A percentile compares a stretch with the other conserved stretches of the same genome.
Conservation (phyloP, 139 green algal genomes). For the Coelastrella sp. region DNA sequence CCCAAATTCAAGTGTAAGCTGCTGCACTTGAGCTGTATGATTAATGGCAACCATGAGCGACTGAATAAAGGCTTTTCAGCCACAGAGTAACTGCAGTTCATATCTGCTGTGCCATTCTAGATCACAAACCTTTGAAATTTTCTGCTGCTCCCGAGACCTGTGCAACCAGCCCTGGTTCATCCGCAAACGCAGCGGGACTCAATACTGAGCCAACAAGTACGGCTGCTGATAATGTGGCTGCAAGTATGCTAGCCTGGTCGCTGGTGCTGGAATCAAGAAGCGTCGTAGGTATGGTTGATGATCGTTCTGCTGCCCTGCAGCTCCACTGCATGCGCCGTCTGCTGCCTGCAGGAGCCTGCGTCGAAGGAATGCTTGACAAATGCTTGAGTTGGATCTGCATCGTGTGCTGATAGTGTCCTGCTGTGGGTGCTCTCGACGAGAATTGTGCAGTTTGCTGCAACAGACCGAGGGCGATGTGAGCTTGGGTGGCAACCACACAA, state of each 20-base stretch:
- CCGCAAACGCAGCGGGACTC: not conserved
- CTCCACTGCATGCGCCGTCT: constrained; percentile 9
- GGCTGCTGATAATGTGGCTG: not conserved
- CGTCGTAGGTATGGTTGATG: not conserved
- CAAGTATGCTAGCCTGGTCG: not conserved
- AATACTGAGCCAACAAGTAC: not conserved
- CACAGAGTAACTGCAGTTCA: too few species aligned
- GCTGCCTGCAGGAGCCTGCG: not conserved
- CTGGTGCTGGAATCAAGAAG: not conserved
- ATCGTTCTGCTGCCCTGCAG: not conserved
- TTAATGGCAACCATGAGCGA: too few species aligned
- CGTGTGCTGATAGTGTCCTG: too few species aligned
- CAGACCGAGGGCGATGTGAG: not conserved
- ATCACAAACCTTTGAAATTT: not conserved
- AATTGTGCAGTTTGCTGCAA: not conserved
- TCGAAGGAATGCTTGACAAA: not conserved
- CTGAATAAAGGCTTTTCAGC: too few species aligned
- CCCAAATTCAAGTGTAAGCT: too few species aligned
- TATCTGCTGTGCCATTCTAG: not conserved
- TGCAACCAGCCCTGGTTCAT: not conserved
- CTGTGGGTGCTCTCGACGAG: too few species aligned
- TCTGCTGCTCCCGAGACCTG: constrained; percentile 7
- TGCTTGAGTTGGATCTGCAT: too few species aligned
- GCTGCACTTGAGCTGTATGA: too few species aligned
- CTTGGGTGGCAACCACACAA: too few species aligned